Evolutionary conservation across 2,329 filamentous ascomycete species (phyloP), one percentile per base, ranked within the genome.

Genomic region (Fusarium armeniacum): DNA sequence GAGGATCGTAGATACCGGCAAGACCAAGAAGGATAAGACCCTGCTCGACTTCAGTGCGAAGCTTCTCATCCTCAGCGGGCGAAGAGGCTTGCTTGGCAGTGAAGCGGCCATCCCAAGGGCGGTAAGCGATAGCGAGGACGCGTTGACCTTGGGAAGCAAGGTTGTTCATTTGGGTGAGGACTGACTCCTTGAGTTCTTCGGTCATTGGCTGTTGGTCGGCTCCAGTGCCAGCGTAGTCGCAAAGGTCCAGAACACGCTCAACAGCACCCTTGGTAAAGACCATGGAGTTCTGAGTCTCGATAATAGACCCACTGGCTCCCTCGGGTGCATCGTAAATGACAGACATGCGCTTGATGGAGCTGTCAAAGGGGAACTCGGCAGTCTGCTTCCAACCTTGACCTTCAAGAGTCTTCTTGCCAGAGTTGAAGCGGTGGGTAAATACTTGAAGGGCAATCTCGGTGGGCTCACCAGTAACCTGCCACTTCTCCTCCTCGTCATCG

Each of bases 1-100:
- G 93, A 5, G 93, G 93, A 72, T 97, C 93, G 76, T 96, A 95
- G 67, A 97, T 91, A 58, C 93, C 93, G 50, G 92, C 90, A 12
- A 97, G 85, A n/a, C 94, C 94, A 16, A 93, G 86, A 65, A 97
- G 92, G 5, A 85, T 86, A 33, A 97, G 86, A 32, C 87, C 83
- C 36, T 83, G 82, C 76, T 97, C 93, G 16, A 95, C 85, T 6
- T 84, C 80, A 8, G 83, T 80, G 8, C 93, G 91, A 4, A 85
- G 76, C 41, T 78, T 75, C 52, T 84, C 81, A 9, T 86, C 83
- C 50, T 82, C 79, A 8, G 70, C 75, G 7, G 75, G 71, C n/a
- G 76, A 72, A 12, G 75, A 73, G 9, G 76, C 71, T 24, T 78
- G 76, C 53, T 81, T 80, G 22, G 77, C 70, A 13, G 75, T 77